Percentiles rank a stretch among this genome's conserved stretches.
Conservation (phyloP, 768 basidiomycete species). For the Porpolomopsis calyptriformis region DNA sequence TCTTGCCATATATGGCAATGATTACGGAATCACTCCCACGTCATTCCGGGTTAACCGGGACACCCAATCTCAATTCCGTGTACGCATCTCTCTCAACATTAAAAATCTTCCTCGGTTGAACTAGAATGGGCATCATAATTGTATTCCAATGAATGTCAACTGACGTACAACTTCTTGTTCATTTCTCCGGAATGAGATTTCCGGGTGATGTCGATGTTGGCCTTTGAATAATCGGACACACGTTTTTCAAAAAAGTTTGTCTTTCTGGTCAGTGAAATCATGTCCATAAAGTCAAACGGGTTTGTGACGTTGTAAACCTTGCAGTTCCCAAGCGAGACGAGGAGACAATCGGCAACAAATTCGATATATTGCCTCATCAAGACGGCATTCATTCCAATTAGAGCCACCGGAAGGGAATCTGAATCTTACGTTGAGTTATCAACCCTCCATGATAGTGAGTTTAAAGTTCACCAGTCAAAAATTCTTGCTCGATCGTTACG, state of each 20-base stretch:
- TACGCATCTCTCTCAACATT: no score
- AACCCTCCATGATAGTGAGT: conserved; percentile 2
- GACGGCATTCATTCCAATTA: conserved; percentile 86
- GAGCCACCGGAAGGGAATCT: conserved; percentile 75
- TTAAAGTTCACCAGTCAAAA: conserved; percentile 61
- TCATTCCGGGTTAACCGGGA: no score
- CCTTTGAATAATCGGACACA: conserved; percentile 75
- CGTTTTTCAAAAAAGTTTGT: conserved; percentile 96
- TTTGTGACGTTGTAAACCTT: conserved; percentile 70
- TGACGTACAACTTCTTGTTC: conserved; percentile 21
- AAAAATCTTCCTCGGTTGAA: conserved; percentile 26
- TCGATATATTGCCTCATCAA: conserved; percentile 89
- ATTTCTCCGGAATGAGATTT: conserved; percentile 1
- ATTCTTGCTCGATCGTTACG: conserved; percentile 78
- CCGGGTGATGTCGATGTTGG: conserved; percentile 37
- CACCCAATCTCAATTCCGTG: no score
- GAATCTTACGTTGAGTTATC: background rate
- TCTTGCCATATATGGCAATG: no score
- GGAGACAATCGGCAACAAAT: conserved; percentile 83
- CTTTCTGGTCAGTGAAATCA: conserved; percentile 93
- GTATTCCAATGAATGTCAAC: background rate
- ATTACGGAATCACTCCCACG: no score
- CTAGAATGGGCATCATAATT: conserved; percentile 8
- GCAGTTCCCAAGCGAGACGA: conserved; percentile 72
- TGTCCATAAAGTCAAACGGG: conserved; percentile 91